A percentile compares a stretch with the other conserved stretches of the same genome.
Conservation (phyloP, 2,329 filamentous ascomycete species). For the Trichoderma koningiopsis region DNA sequence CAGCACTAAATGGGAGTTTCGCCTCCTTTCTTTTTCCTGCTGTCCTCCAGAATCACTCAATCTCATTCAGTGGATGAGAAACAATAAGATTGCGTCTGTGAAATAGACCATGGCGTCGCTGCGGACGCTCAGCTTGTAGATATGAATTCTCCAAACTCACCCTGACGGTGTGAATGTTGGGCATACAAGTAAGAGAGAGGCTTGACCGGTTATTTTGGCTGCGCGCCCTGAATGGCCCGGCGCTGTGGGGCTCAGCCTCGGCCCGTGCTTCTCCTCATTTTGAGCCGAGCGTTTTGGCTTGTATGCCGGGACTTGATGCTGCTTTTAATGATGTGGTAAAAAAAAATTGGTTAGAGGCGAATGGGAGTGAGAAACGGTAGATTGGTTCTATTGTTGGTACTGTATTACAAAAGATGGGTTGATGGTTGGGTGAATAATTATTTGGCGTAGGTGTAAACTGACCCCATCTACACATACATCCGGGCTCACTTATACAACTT, state of each 20-base stretch:
- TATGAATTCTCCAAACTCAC: background rate
- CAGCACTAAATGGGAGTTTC: background rate
- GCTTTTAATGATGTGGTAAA: background rate
- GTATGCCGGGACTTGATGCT: background rate
- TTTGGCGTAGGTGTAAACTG: background rate
- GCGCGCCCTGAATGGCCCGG: background rate
- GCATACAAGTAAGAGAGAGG: background rate
- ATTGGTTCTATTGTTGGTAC: background rate
- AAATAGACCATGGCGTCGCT: background rate
- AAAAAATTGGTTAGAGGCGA: background rate
- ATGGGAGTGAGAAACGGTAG: background rate
- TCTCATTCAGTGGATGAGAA: background rate
- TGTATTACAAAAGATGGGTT: background rate
- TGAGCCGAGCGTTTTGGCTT: background rate
- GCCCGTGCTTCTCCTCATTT: slow-evolving; percentile 6
- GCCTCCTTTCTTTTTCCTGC: background rate
- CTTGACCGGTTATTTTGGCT: background rate
- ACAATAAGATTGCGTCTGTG: background rate
- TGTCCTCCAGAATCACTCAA: background rate
- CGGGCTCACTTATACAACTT: background rate
- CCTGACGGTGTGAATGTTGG: background rate
- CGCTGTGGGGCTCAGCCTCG: slow-evolving; percentile 12
- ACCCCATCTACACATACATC: background rate
- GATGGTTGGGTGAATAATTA: background rate
- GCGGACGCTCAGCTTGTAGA: background rate